Evolutionary conservation across 371 early-diverging fungal species (phyloP), one percentile per base, ranked within the genome.

Genomic region (Mortierella sp.): DNA sequence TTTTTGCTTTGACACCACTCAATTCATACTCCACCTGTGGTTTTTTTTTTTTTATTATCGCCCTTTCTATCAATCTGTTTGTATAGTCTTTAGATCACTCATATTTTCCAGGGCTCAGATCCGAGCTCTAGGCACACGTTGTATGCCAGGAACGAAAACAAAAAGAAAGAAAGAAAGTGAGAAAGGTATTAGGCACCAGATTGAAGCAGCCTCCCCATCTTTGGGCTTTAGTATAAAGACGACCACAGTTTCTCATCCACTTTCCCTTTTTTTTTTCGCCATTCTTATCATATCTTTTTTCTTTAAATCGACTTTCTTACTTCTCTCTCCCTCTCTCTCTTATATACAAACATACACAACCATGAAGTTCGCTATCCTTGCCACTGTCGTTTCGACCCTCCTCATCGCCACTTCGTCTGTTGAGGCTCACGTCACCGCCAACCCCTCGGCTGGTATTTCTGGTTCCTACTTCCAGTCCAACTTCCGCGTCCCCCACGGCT

Each of bases 401-500:
- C 64, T 77, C 54, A 45, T 83, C 65, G 47, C 64, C 70, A n/a
- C 72, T 51, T 61, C 74, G 47, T 62, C 64, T 20, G 79, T 70
- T 37, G 70, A 73, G 61, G 79, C 79, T 68, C 79, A 79, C 54
- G 79, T 79, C 54, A 79, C 81, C 49, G 70, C 75, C 70, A 80
- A 80, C 76, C 81, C 81, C 57, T 69, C 72, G 12, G 51, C 54
- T 37, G 81, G 62, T 30, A 63, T 69, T 64, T 72, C 81, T 6
- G 73, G 73, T 5, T 51, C 66, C 10, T 80, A 80, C 72, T 63
- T 72, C 64, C 81, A 80, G 73, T 65, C 75, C 55, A 80, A 75
- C 72, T 80, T 80, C 76, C 75, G 81, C 49, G 81, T 80, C 58
- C 81, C 81, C 30, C 81, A 80, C 66, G 81, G 81, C 24, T 80